Conservation (phyloP, 208 protist genomes). For the Leishmania braziliensis region DNA sequence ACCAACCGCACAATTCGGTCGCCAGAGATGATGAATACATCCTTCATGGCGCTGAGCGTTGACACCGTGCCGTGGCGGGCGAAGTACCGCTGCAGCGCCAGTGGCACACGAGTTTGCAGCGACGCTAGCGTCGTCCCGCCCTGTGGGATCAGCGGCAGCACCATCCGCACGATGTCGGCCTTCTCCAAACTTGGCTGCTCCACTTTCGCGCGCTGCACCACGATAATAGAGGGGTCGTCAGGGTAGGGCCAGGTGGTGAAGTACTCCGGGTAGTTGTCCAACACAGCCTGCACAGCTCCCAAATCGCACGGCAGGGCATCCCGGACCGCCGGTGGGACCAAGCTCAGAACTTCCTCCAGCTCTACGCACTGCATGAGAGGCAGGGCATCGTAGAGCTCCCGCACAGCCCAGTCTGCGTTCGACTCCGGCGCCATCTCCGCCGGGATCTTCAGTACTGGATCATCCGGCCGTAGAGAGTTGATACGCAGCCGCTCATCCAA, state of each 20-base stretch:
- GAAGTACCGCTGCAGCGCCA: slow-evolving; percentile 80
- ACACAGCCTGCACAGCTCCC: slow-evolving; percentile 41
- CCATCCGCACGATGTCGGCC: slow-evolving; percentile 61
- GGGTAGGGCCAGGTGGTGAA: slow-evolving; percentile 78
- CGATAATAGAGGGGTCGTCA: slow-evolving; percentile 61
- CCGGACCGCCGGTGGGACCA: slow-evolving; percentile 72
- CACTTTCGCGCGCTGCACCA: slow-evolving; percentile 82
- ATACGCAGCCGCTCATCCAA: slow-evolving; percentile 60
- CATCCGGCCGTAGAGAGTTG: slow-evolving; percentile 60
- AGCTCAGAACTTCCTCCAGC: slow-evolving; percentile 73
- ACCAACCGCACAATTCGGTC: slow-evolving; percentile 74
- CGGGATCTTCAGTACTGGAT: slow-evolving; percentile 69
- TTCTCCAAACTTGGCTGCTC: slow-evolving; percentile 46
- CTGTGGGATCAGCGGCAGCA: slow-evolving; percentile 71
- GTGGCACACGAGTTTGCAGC: slow-evolving; percentile 66
- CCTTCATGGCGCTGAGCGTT: slow-evolving; percentile 59
- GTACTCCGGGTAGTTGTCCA: slow-evolving; percentile 67
- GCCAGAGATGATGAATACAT: slow-evolving; percentile 63
- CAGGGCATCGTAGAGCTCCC: slow-evolving; percentile 87
- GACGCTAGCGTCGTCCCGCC: slow-evolving; percentile 54
- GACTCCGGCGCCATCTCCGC: slow-evolving; percentile 54
- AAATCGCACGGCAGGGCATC: slow-evolving; percentile 54
- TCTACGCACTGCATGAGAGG: slow-evolving; percentile 82
- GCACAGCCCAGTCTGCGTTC: slow-evolving; percentile 72
- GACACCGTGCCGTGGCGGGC: slow-evolving; percentile 67